These are phyloP conservation scores for Lojkania enalia DNA, from an alignment of 2,329 filamentous ascomycete species.

Conservation along the genomic window DNA sequence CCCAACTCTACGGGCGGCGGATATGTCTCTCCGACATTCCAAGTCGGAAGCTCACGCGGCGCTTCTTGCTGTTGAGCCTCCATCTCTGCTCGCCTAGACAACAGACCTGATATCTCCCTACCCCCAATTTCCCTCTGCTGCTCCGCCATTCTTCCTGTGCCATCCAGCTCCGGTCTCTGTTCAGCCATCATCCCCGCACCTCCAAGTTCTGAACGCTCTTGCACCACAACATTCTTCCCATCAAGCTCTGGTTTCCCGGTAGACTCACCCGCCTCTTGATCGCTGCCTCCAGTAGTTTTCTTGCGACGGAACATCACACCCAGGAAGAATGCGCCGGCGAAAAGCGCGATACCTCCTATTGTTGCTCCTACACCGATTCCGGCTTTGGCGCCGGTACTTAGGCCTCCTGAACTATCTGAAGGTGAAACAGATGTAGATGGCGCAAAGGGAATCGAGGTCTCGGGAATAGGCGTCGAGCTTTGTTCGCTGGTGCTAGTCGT, in stretches of 20 bases:
- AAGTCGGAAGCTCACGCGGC: neutral
- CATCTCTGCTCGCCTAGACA: neutral
- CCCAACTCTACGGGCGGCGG: neutral
- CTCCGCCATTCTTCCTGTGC: too few species aligned
- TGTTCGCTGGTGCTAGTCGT: neutral
- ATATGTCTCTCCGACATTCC: neutral
- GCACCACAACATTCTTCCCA: neutral
- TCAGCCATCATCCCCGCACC: neutral
- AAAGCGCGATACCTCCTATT: neutral
- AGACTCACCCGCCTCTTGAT: neutral
- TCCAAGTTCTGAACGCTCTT: neutral
- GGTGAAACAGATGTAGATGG: too few species aligned
- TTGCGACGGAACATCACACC: neutral
- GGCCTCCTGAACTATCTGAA: too few species aligned
- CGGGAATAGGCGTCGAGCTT: neutral
- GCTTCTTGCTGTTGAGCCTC: neutral
- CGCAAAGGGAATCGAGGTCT: neutral
- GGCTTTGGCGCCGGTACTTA: neutral
- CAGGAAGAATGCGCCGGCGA: neutral
- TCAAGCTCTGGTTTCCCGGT: neutral
- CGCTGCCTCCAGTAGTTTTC: neutral
- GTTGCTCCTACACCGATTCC: neutral
- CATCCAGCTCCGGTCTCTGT: neutral
- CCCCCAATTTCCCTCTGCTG: neutral
- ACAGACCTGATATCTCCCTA: neutral